Conservation (phyloP, 352 stramenopile species). For the Globisporangium nunn region DNA sequence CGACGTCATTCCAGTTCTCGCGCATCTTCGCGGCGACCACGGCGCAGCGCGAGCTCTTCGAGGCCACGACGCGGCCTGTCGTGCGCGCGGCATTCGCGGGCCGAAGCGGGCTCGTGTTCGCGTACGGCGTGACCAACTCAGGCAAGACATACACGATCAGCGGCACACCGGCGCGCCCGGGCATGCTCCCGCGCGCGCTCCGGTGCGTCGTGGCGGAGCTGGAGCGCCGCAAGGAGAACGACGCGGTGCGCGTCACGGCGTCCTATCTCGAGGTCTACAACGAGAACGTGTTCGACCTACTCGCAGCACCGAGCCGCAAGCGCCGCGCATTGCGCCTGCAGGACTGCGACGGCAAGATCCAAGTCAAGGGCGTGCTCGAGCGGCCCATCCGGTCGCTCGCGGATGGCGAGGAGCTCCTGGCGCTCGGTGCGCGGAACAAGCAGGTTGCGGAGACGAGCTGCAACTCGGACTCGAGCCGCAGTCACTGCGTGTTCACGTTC, state of each 20-base stretch:
- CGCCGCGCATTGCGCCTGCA: conserved; percentile 64
- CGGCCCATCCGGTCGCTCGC: conserved; percentile 46
- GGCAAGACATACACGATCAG: conserved; percentile 98
- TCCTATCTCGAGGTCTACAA: conserved; percentile 99
- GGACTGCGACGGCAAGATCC: conserved; percentile 83
- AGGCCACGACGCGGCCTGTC: conserved; percentile 84
- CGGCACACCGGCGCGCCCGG: conserved; percentile 69
- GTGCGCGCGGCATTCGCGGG: conserved; percentile 85
- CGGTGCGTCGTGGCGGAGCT: conserved; percentile 62
- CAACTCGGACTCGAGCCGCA: conserved; percentile 88
- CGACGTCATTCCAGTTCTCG: conserved; percentile 76
- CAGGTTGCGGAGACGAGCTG: conserved; percentile 85
- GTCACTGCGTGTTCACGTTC: conserved; percentile 88
- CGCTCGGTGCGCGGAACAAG: conserved; percentile 57
- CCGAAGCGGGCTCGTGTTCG: conserved; percentile 92
- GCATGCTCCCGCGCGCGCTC: conserved; percentile 81
- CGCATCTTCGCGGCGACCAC: conserved; percentile 77
- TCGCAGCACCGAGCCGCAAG: conserved; percentile 57
- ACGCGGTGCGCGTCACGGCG: conserved; percentile 52
- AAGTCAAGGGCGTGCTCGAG: conserved; percentile 79
- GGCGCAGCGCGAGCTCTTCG: conserved; percentile 89
- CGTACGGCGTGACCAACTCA: conserved; percentile 98
- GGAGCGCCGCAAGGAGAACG: conserved; percentile 35
- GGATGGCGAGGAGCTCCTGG: conserved; percentile 71
- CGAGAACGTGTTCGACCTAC: conserved; percentile 96